Evolutionary conservation across 176 grass and related monocot species (phyloP), one percentile per base, ranked within the genome.

Genomic region (Carex littledalei): DNA sequence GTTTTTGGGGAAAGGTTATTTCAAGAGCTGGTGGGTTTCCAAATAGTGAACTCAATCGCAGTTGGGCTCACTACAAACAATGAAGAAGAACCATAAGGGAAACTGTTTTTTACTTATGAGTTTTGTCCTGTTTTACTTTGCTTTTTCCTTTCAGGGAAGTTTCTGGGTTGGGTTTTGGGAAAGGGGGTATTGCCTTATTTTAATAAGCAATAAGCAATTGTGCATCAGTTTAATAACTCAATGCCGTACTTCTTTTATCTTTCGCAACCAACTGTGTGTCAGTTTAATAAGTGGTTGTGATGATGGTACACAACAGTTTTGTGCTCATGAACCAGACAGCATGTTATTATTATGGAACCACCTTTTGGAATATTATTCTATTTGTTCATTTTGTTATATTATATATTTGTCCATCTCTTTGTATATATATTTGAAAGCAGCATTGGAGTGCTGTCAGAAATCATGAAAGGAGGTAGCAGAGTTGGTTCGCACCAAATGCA

Each of bases 401-500:
- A 59, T 52, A 35, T 17, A 70, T 84, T 26, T 22, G 59, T 71
- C 15, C 16, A 45, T 84, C 18, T 86, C 52, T 65, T 63, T 39
- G 12, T 82, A 69, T 85, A 84, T 87, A 88, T n/a, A 86, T 88
- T 75, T 82, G 65, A 86, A n/a, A 29, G 91, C 85, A 99, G 90
- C 62, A 73, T 95, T 91, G 93, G 90, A 34, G 81, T 66, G 13
- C 87, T 99, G 79, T 77, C 88, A 65, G 96, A 92, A 73, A 87
- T 95, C 78, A 92, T 81, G 32, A 99, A 99, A 89, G 88, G 74
- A 73, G 88, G 91, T 29, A 95, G 67, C 66, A 92, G 89, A 88
- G 88, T 34, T 52, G 82, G 69, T 84, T 77, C 77, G 59, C 89
- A 95, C 63, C 91, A 89, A 84, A 69, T 86, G 59, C 93, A 95